Percentiles rank a stretch among this genome's conserved stretches.
Evolutionary conservation across 345 rosid species (phyloP).

Genomic region (Syzygium aqueum): DNA sequence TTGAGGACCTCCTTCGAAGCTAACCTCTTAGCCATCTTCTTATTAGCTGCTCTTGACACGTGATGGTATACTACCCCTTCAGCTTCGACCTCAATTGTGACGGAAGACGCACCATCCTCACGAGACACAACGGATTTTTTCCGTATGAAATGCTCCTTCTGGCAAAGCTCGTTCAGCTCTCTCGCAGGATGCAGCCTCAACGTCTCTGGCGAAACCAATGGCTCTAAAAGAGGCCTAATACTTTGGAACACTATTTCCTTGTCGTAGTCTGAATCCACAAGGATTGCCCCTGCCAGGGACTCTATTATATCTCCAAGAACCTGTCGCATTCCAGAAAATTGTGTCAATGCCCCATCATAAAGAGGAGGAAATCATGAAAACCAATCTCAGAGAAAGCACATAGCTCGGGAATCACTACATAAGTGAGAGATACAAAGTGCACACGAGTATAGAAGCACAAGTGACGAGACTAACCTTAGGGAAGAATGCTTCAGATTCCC

Average conservation of each 20-base stretch:
- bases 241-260: constrained; percentile 49
- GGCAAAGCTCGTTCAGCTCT: constrained; percentile 52
- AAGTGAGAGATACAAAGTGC: neutral
- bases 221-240: constrained; percentile 67
- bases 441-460: neutral
- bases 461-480: constrained; percentile 55
- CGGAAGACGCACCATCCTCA: constrained; percentile 10
- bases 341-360: neutral
- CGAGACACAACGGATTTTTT: constrained; percentile 1
- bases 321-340: constrained; percentile 13
- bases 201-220: constrained; percentile 59
- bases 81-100: constrained; percentile 47
- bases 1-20: constrained; percentile 53
- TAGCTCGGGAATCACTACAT: neutral
- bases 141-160: constrained; percentile 20
- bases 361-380: neutral
- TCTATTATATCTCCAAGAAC: constrained; percentile 87
- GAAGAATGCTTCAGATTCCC: constrained; percentile 64
- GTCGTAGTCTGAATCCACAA: constrained; percentile 67
- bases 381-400: neutral
- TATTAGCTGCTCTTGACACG: constrained; percentile 30
- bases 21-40: constrained; percentile 38
- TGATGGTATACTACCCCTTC: constrained; percentile 21
- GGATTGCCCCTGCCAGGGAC: constrained; percentile 82
- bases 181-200: constrained; percentile 51